phyloP scores from a whole-genome alignment of 129 eudicot genomes.

The Dittrichia graveolens region DNA sequence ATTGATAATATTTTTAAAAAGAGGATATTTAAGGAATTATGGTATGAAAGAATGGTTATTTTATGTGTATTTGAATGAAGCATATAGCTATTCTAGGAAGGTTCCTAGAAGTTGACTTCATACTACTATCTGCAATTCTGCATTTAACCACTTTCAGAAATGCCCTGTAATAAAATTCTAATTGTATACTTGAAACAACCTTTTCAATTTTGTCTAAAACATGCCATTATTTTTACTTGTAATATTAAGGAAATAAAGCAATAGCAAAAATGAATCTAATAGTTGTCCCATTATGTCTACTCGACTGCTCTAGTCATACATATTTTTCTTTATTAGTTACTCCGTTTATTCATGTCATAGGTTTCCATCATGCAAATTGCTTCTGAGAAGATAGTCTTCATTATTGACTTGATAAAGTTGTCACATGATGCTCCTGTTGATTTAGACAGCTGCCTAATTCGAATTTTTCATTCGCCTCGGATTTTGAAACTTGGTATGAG shows the following conservation, averaged over 20 bases:
- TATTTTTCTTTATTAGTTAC: conserved; percentile 11
- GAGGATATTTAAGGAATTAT: background rate
- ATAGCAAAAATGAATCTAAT: background rate
- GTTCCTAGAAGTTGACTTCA: too few species aligned
- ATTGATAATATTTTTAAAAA: background rate
- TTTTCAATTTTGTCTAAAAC: too few species aligned
- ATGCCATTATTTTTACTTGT: conserved; percentile 1
- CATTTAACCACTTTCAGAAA: too few species aligned
- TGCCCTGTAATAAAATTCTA: background rate
- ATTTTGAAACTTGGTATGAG: conserved; percentile 88
- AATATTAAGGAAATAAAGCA: background rate
- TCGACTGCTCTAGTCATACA: background rate
- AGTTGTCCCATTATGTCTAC: background rate
- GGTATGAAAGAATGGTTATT: background rate
- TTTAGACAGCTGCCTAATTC: conserved; percentile 75
- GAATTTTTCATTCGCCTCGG: conserved; percentile 79
- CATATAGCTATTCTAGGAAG: background rate
- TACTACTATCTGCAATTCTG: too few species aligned
- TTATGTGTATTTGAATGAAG: background rate
- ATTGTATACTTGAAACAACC: background rate
- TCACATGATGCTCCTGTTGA: conserved; percentile 59
- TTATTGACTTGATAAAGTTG: conserved; percentile 85
- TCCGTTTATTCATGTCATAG: conserved; percentile 46
- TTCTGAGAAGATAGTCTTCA: conserved; percentile 77
- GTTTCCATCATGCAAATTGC: conserved; percentile 98